Conservation (phyloP, 2,329 filamentous ascomycete species). For the Chalaropsis ovoidea region DNA sequence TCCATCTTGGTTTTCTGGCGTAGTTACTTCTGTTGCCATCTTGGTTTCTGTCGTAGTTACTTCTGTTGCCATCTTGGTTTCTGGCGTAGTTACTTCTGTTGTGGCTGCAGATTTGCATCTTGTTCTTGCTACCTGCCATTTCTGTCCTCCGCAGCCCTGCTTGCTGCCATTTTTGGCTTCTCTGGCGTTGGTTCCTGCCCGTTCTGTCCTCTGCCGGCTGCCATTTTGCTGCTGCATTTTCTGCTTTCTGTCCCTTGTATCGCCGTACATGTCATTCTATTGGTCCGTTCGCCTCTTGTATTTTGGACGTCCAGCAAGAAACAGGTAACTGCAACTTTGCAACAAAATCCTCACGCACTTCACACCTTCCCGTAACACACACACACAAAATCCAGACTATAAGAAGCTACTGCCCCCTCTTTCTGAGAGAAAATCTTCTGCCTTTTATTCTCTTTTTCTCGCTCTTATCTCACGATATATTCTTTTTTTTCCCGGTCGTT, state of each 20-base stretch:
- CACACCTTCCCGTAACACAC: conserved; percentile 3
- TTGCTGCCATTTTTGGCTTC: no score
- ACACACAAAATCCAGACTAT: not conserved
- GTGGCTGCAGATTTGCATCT: no score
- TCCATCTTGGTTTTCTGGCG: not conserved
- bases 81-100: no score
- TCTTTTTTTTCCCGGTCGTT: not conserved
- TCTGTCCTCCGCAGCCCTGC: no score
- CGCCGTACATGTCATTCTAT: not conserved
- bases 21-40: not conserved
- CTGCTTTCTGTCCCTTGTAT: not conserved
- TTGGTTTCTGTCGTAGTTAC: not conserved
- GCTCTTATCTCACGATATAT: conserved; percentile 24
- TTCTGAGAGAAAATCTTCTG: conserved; percentile 21
- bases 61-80: not conserved
- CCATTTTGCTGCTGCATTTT: not conserved
- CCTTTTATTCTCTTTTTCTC: conserved; percentile 20
- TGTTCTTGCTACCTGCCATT: no score
- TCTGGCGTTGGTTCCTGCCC: no score
- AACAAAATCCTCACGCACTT: conserved; percentile 4
- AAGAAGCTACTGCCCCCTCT: conserved; percentile 13
- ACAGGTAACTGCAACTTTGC: not conserved
- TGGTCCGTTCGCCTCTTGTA: not conserved
- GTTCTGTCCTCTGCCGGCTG: no score
- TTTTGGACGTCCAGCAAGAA: not conserved